Base-by-base conservation (phyloP, 805 yeast species). In the Pichia nanzhaoensis region DNA sequence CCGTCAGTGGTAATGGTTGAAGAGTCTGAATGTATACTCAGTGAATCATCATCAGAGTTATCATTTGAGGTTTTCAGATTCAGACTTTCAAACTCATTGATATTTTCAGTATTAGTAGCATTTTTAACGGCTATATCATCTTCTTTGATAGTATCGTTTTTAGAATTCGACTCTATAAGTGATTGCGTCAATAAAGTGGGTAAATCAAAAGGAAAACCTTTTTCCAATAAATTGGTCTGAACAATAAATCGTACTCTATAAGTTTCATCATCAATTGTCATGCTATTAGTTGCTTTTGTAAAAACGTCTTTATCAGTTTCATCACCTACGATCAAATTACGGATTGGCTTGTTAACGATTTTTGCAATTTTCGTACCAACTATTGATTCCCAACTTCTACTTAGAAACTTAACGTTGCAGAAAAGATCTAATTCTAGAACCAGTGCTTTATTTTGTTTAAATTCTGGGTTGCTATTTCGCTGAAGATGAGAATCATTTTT, bases 341-440 rank as follows among this genome's bases (percentile, higher is more conserved):
- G 68, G 1, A 87, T 76, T 1, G 85, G 82, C 43, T 71, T 68
- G 32, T 70, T 64, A 4, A 78, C 47, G n/a, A 84, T 69, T 57
- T 80, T 78, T 12, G 65, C 60, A 4, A 75, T 68, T 13, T 68
- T 69, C 0, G 88, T 82, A 1, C 95, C 95, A 9, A 87, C 86
- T 7, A 89, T 72, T 8, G 73, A 58, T 51, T 80, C 83, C 96
- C 97, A 91, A 51, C 82, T 77, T 51, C 75, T 76, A 50, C 91
- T 77, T 21, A 89, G 61, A 60, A 84, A 86, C 44, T 75, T 74
- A n/a, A 93, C 80, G 30, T 73, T 77, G 27, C 96, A 88, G 55
- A 82, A 82, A 58, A 88, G 65, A 56, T 83, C 90, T 49, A 93
- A 66, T 63, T 91, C 99, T 65, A 91, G 66, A 3, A 91, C 82